Conservation (phyloP, 164 flowering plant species). For the Vitis riparia region DNA sequence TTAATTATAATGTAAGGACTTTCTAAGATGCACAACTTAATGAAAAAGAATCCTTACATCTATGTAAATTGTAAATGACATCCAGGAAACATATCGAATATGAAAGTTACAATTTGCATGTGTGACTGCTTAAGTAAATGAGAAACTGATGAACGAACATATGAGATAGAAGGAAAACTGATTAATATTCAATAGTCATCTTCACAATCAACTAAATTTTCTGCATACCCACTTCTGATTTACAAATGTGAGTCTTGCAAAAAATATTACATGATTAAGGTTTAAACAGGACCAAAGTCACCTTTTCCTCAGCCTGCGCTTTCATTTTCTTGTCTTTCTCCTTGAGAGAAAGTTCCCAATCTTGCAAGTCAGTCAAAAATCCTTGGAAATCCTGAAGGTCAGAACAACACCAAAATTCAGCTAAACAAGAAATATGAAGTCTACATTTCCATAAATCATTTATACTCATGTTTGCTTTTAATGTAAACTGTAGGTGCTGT, state of each 20-base stretch:
- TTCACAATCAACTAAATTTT: neutral
- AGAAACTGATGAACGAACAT: too few relatives aligned
- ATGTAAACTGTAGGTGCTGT: too few relatives aligned
- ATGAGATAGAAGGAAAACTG: neutral
- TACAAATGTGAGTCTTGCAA: neutral
- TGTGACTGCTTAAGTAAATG: too few relatives aligned
- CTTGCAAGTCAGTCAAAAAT: slow-evolving; percentile 80
- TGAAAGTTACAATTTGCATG: too few relatives aligned
- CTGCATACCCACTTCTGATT: neutral
- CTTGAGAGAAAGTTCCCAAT: slow-evolving; percentile 70
- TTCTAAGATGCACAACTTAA: too few relatives aligned
- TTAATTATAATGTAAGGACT: too few relatives aligned
- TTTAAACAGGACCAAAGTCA: slow-evolving; percentile 28
- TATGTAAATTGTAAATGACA: too few relatives aligned
- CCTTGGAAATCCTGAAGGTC: slow-evolving; percentile 71
- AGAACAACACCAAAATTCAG: neutral
- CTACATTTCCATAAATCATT: too few relatives aligned
- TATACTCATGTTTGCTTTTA: too few relatives aligned
- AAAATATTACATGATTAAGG: neutral
- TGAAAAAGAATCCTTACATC: too few relatives aligned
- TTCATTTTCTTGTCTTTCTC: slow-evolving; percentile 64
- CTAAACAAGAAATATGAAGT: neutral
- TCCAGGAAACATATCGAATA: too few relatives aligned
- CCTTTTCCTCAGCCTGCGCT: slow-evolving; percentile 33
- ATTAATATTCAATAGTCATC: neutral